Conservation (phyloP, 441 rosid genomes). For the Jatropha podagrica region DNA sequence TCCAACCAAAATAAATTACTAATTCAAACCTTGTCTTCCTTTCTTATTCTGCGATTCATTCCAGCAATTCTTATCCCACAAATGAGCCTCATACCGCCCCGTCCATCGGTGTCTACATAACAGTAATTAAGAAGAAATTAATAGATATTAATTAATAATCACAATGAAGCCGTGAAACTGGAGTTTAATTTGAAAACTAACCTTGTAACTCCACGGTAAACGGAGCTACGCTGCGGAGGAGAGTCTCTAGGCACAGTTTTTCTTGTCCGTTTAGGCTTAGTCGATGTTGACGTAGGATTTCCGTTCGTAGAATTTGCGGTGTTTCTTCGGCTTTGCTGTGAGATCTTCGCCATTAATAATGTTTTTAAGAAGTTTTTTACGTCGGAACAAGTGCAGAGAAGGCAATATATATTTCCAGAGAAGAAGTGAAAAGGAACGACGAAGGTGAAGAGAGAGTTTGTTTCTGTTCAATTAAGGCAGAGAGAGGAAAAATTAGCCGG, state of each 20-base stretch:
- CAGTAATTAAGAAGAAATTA: neutral
- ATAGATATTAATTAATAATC: neutral
- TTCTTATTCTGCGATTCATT: conserved; percentile 86
- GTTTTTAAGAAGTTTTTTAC: neutral
- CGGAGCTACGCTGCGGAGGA: conserved; percentile 58
- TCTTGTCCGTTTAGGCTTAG: conserved; percentile 44
- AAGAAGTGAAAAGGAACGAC: neutral
- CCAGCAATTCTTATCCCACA: conserved; percentile 96
- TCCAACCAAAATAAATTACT: neutral
- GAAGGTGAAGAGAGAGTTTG: neutral
- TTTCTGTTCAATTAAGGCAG: neutral
- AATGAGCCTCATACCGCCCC: conserved; percentile 86
- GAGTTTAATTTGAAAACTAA: neutral
- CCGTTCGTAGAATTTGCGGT: neutral
- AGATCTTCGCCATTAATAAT: conserved; percentile 46
- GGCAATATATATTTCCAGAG: neutral
- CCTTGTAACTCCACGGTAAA: conserved; percentile 68
- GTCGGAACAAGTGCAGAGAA: neutral
- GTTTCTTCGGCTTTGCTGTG: conserved; percentile 21
- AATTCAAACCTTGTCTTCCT: conserved; percentile 76
- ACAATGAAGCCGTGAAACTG: too few species aligned
- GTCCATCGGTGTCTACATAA: conserved; percentile 84
- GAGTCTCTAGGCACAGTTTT: conserved; percentile 50
- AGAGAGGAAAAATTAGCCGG: conserved; percentile 25
- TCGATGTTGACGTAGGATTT: neutral